These are phyloP conservation scores for Erythrophleum fordii DNA, from an alignment of 306 rosid genomes.

Conservation along the genomic window DNA sequence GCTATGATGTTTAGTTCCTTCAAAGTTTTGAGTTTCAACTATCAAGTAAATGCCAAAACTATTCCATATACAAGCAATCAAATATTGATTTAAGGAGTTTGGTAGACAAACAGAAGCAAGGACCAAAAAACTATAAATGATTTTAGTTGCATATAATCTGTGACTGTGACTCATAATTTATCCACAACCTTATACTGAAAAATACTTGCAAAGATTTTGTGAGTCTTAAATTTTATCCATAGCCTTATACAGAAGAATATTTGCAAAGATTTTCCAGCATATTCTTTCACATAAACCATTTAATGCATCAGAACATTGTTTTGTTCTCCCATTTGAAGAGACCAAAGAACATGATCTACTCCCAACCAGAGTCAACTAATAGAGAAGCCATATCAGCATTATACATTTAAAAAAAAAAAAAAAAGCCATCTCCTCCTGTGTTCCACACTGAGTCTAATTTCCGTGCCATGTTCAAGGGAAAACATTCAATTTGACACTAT, in stretches of 20 bases:
- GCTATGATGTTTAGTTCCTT: constrained; percentile 3
- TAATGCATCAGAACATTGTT: constrained; percentile 12
- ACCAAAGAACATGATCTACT: constrained; percentile 1
- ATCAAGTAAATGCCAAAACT: constrained; percentile 21
- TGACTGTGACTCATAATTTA: constrained; percentile 18
- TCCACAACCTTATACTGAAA: constrained; percentile 12
- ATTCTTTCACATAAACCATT: constrained; percentile 18
- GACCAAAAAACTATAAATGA: constrained; percentile 12
- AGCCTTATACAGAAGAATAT: not conserved
- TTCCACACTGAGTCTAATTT: not conserved
- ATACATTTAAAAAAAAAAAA: not conserved
- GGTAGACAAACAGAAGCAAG: constrained; percentile 23
- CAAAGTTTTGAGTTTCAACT: constrained; percentile 11
- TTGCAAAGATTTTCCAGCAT: constrained; percentile 13
- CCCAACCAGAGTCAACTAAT: not conserved
- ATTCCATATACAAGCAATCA: constrained; percentile 1
- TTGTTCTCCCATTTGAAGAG: constrained; percentile 16
- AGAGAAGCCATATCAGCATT: not conserved
- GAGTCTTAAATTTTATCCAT: constrained; percentile 25
- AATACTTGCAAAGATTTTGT: not conserved
- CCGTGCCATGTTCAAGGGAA: constrained; percentile 11
- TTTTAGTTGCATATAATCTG: not conserved
- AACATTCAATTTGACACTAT: not conserved
- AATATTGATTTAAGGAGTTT: constrained; percentile 16
- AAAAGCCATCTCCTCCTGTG: not conserved